Evolutionary conservation across 306 rosid genomes (phyloP).

Genomic region (Nissolia schottii): DNA sequence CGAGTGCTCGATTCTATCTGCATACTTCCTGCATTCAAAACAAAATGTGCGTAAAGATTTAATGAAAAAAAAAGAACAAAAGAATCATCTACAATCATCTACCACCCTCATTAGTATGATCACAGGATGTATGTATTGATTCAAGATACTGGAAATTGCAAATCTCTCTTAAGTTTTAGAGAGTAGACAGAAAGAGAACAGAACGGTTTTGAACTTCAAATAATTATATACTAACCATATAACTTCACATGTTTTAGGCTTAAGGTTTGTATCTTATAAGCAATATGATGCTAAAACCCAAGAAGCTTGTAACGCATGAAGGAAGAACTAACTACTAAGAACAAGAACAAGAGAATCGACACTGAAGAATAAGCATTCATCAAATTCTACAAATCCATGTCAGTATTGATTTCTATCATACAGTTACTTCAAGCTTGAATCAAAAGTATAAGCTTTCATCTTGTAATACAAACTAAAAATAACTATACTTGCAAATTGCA

Average conservation of each 20-base stretch:
- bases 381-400: background rate
- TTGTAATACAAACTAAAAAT: conserved; percentile 1
- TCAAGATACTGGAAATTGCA: background rate
- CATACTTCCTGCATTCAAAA: conserved; percentile 49
- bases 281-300: background rate
- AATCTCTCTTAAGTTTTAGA: background rate
- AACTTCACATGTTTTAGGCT: background rate
- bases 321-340: background rate
- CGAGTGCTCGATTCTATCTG: conserved; percentile 45
- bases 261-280: background rate
- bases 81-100: background rate
- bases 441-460: background rate
- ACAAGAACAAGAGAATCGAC: background rate
- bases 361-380: background rate
- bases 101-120: background rate
- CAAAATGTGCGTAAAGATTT: background rate
- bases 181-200: background rate
- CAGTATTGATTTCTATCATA: background rate
- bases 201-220: background rate
- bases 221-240: background rate
- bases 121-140: background rate
- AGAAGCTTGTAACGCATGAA: background rate
- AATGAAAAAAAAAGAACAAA: background rate
- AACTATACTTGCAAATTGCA: background rate
- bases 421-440: background rate